Evolutionary conservation across 331 rosid species (phyloP).

Genomic region (Rosa hybrid): DNA sequence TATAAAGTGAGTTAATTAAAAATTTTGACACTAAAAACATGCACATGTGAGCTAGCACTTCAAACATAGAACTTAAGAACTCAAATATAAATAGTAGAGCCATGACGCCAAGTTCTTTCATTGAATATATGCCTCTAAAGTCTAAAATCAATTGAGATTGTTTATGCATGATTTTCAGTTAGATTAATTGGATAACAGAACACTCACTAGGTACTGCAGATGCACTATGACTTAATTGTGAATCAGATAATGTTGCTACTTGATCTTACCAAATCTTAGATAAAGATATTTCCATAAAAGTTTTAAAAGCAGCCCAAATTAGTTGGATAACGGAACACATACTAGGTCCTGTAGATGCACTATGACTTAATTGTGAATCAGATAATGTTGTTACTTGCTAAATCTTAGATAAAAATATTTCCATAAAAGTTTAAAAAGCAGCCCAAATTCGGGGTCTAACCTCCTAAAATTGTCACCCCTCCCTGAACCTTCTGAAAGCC

Average conservation of each 20-base stretch:
- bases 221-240: neutral
- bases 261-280: neutral
- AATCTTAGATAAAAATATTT: neutral
- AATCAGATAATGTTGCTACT: neutral
- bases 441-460: constrained; percentile 39
- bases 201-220: neutral
- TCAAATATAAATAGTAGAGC: neutral
- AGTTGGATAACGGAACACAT: neutral
- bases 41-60: neutral
- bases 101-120: neutral
- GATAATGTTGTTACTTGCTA: neutral
- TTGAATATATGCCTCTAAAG: neutral
- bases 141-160: neutral
- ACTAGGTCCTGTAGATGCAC: neutral
- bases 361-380: neutral
- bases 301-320: constrained; percentile 9
- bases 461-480: constrained; percentile 92
- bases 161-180: neutral
- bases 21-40: neutral
- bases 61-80: neutral
- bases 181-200: neutral
- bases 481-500: constrained; percentile 84
- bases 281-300: neutral
- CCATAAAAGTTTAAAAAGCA: neutral
- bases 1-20: neutral